These are phyloP conservation scores for Fusarium continuum DNA, from an alignment of 2,329 filamentous ascomycete species.

Conservation along the genomic window DNA sequence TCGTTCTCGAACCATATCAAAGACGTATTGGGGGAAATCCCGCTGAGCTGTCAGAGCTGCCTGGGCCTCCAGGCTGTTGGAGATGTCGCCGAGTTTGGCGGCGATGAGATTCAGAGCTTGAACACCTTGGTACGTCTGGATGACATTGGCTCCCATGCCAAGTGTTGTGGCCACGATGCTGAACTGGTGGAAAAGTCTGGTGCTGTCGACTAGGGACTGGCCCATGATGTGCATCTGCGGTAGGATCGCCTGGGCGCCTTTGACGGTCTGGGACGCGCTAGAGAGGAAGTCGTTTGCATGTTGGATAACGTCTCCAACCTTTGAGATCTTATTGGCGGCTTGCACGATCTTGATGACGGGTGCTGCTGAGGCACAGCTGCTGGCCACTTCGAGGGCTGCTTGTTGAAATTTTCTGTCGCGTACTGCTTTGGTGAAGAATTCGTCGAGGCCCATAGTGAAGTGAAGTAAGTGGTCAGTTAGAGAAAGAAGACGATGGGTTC, in stretches of 20 bases:
- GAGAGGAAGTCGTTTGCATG: slow-evolving; percentile 38
- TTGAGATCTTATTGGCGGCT: slow-evolving; percentile 40
- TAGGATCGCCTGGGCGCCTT: slow-evolving; percentile 38
- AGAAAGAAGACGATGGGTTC: slow-evolving; percentile 3
- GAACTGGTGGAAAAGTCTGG: slow-evolving; percentile 46
- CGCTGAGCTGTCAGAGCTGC: slow-evolving; percentile 50
- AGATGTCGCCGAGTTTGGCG: slow-evolving; percentile 48
- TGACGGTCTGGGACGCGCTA: slow-evolving; percentile 38
- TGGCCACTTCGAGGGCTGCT: slow-evolving; percentile 26
- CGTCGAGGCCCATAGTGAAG: slow-evolving; percentile 24
- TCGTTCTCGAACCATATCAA: slow-evolving; percentile 50
- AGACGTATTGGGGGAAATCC: slow-evolving; percentile 50
- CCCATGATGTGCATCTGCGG: slow-evolving; percentile 50
- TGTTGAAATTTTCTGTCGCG: slow-evolving; percentile 24
- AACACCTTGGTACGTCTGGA: slow-evolving; percentile 49
- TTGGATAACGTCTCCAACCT: slow-evolving; percentile 38
- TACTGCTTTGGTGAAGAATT: slow-evolving; percentile 21
- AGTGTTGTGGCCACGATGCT: slow-evolving; percentile 44
- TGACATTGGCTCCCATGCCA: slow-evolving; percentile 48
- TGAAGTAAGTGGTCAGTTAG: neutral
- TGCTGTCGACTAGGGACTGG: slow-evolving; percentile 47
- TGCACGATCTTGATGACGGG: slow-evolving; percentile 40
- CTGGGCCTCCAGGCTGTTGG: slow-evolving; percentile 47
- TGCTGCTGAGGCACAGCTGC: slow-evolving; percentile 21
- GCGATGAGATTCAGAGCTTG: slow-evolving; percentile 50